Evolutionary conservation across 805 yeast species (phyloP), one percentile per base, ranked within the genome.

Genomic region (Lachancea meyersii): DNA sequence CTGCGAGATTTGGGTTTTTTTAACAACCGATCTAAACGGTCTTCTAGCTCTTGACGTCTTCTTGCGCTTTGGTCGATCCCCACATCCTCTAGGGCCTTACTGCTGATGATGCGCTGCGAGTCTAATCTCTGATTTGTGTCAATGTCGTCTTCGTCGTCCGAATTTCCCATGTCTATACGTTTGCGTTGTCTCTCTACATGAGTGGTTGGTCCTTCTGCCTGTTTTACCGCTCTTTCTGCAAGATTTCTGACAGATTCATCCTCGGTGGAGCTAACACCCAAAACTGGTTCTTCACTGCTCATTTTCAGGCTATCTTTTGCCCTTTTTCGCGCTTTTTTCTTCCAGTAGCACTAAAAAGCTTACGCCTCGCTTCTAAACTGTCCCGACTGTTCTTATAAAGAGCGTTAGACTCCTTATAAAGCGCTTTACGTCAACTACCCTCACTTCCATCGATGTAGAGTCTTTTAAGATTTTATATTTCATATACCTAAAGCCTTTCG

Each of bases 41-140:
- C 91, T 63, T 93, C 97, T 49, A 93, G 72, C 49, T 77, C 79
- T 49, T 87, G 75, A 57, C 95, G 79, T 58, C 74, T 79, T 44
- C 81, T 69, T 4, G 60, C 49, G 1, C 64, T 48, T 27, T 56
- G 62, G 41, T 59, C 60, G 7, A 48, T 37, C 18, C 48, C 50
- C 4, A 51, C 31, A 13, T 50, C 55, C 31, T 59, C 63, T 17
- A 59, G 54, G 11, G 48, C 50, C 18, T 35, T 30, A n/a, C 32
- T 35, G 6, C 40, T 48, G 38, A 23, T 38, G 17, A 14, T 41
- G 32, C 40, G 44, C 40, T 38, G 48, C 14, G 32, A 40, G 16
- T 39, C 34, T 18, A 45, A 44, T 26, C 43, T 46, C 13, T 40
- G 44, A 3, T 44, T 45, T 5, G 46, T 38, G 6, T 43, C 40